Evolutionary conservation across 1,284 basidiomycete species (phyloP).

Genomic region (Melampsora occidentalis): DNA sequence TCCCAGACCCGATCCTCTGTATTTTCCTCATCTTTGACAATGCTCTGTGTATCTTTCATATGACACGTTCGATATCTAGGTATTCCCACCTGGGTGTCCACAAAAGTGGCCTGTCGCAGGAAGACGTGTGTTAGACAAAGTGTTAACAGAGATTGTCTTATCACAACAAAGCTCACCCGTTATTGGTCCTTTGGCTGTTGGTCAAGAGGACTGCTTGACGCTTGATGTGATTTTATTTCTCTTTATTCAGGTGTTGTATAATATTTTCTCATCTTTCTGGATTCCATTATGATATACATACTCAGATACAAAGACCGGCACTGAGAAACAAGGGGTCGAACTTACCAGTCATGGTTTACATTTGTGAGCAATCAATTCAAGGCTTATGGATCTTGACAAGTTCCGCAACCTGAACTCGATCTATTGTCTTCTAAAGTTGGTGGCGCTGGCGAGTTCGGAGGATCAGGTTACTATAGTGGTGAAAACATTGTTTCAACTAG

Average conservation of each 20-base stretch:
- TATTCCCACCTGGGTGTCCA: neutral
- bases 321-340: too few species aligned
- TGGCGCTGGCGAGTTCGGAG: neutral
- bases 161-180: neutral
- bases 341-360: conserved; percentile 11
- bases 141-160: neutral
- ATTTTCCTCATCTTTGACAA: too few species aligned
- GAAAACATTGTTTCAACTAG: neutral
- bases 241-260: too few species aligned
- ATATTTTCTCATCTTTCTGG: too few species aligned
- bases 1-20: too few species aligned
- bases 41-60: neutral
- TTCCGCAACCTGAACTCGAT: neutral
- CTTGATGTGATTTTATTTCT: neutral
- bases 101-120: neutral
- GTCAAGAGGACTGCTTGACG: conserved; percentile 21
- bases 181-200: neutral
- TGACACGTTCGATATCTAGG: neutral
- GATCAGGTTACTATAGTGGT: too few species aligned
- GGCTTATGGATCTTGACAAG: too few species aligned
- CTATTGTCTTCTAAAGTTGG: neutral
- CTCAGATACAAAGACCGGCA: too few species aligned
- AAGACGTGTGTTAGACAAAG: neutral
- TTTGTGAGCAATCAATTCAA: neutral
- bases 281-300: too few species aligned